A percentile compares a stretch with the other conserved stretches of the same genome.
These are phyloP conservation scores for Stevia rebaudiana DNA, from an alignment of 140 eudicot species.

Conservation along the genomic window DNA sequence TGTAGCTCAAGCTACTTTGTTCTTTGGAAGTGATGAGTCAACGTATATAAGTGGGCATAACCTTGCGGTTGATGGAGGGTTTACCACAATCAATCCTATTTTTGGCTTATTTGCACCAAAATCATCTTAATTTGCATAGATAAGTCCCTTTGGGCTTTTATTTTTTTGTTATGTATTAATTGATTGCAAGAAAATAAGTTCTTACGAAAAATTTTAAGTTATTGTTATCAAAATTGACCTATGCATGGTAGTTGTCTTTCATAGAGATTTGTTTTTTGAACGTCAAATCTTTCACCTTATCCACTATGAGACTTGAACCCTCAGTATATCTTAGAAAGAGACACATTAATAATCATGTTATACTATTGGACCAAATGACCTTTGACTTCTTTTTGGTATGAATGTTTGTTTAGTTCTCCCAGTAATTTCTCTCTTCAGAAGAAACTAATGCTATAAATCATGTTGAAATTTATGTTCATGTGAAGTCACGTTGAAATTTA, in stretches of 20 bases:
- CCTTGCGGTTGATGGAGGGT: conserved; percentile 27
- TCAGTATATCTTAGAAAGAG: too few relatives aligned
- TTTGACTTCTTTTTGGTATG: too few relatives aligned
- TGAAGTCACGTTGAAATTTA: too few relatives aligned
- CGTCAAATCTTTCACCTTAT: too few relatives aligned
- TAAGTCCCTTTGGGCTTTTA: background rate
- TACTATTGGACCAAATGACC: too few relatives aligned
- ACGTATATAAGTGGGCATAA: conserved; percentile 29
- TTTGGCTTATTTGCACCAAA: conserved; percentile 28
- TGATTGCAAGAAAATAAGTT: background rate
- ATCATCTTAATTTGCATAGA: background rate
- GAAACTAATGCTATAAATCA: too few relatives aligned
- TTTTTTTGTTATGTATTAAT: background rate
- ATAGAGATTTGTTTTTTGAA: too few relatives aligned
- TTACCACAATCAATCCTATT: conserved; percentile 28
- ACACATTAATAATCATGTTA: too few relatives aligned
- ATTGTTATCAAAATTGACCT: background rate
- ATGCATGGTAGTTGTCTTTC: background rate
- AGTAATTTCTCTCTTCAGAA: too few relatives aligned
- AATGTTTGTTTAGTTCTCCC: too few relatives aligned
- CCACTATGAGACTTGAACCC: too few relatives aligned
- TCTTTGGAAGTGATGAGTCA: conserved; percentile 27
- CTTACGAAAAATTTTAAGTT: background rate
- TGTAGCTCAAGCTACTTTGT: conserved; percentile 26
- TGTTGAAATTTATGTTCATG: too few relatives aligned